Evolutionary conservation across 1,139 yeast species (phyloP), one percentile per base, ranked within the genome.

Genomic region (Kurtzmaniella quercitrusa): DNA sequence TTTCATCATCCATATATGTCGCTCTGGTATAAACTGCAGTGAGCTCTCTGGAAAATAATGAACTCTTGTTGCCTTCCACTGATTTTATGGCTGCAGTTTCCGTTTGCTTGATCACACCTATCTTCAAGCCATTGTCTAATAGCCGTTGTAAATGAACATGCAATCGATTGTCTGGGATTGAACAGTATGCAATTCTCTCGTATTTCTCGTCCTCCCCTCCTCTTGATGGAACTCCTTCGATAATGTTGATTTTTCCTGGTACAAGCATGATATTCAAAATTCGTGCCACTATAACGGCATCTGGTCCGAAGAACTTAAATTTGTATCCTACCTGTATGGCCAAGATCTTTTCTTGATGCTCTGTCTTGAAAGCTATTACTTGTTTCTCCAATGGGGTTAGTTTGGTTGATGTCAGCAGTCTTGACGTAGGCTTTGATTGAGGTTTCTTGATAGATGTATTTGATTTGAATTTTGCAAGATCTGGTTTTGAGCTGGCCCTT

Each of bases 311-410:
- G 47, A 90, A 82, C 56, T 86, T 86, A 65, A 82, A 93, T 61
- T 89, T 89, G 64, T 93, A 93, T 0, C 98, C 98, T 8, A 87
- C 94, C 58, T 93, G 94, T 19, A 93, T 74, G 0, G 93, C 81
- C 7, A 93, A 67, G 1, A 93, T 54, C 40, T 87, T 85, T 49
- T 88, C 95, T 41, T 62, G 59, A 57, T 91, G 68, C 1, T 64
- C 59, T 3, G 62, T 55, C 54, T 89, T 89, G 42, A 93, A 65
- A 3, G 79, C 82, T 19, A 81, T 65, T 46, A 82, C 81, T 58
- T 91, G 98, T 47, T 75, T 75, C 52, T 90, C 97, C 41, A 90
- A 65, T 0, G 97, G 96, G 0, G 96, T 91, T 27, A 70, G 50
- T 40, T 55, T 55, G 23, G 34, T 27, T 12, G 33, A 27, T 14